phyloP scores from a whole-genome alignment of 352 stramenopile species.

The Globisporangium barbulae region DNA sequence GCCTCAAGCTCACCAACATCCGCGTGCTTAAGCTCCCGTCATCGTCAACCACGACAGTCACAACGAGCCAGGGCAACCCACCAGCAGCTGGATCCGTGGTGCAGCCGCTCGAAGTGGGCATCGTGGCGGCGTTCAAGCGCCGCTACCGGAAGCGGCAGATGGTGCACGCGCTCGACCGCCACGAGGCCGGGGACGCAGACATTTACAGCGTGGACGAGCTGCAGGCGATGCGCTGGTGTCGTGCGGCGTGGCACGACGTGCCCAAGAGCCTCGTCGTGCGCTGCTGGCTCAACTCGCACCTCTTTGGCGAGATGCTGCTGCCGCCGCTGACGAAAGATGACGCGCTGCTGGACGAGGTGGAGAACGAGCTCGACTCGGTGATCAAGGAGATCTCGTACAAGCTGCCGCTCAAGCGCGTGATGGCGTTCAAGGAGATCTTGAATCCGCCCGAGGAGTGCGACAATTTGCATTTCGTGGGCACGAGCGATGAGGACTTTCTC shows the following conservation, averaged over 20 bases:
- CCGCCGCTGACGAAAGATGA: not conserved
- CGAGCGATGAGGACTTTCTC: conserved; percentile 15
- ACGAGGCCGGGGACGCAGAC: conserved; percentile 13
- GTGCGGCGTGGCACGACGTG: conserved; percentile 14
- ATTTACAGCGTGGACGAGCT: conserved; percentile 13
- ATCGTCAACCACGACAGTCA: not conserved
- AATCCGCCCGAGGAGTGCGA: conserved; percentile 13
- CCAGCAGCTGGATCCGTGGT: not conserved
- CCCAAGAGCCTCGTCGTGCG: conserved; percentile 9
- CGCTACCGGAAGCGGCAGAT: conserved; percentile 24
- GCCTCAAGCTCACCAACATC: conserved; percentile 28
- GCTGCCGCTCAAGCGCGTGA: conserved; percentile 16
- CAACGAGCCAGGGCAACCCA: not conserved
- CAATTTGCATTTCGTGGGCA: conserved; percentile 16
- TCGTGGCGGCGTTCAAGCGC: conserved; percentile 25
- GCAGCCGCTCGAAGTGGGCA: conserved; percentile 14
- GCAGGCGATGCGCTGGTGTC: conserved; percentile 18
- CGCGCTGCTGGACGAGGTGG: not conserved
- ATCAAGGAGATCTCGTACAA: conserved; percentile 16
- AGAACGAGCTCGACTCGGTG: conserved; percentile 11
- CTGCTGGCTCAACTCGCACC: conserved; percentile 14
- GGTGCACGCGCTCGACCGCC: conserved; percentile 17
- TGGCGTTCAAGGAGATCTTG: conserved; percentile 19
- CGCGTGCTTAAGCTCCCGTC: conserved; percentile 10
- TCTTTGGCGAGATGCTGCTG: conserved; percentile 11